Evolutionary conservation across 352 stramenopile species (phyloP), one percentile per base, ranked within the genome.

Genomic region (Globisporangium camurandrum): DNA sequence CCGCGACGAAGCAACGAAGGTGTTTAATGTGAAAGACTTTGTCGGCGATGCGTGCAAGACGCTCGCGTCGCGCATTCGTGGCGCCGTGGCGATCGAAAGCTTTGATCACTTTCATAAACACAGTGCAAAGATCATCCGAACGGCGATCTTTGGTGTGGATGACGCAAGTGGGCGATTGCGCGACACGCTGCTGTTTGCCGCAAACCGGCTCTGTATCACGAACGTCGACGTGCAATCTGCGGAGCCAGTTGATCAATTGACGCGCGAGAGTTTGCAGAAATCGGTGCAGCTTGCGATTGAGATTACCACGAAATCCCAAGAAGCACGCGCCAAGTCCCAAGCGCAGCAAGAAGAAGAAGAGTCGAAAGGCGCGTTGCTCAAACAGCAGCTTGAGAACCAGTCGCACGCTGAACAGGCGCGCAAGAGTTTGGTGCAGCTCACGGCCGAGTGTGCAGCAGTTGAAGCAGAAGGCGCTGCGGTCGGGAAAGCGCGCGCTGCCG

Each of bases 71-170:
- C 75, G 79, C 3, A 88, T 91, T 20, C 79, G 79, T 17, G 79
- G 79, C 23, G 79, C 79, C 7, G 79, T 91, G 2, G 76, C 79
- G 0, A 67, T 86, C 20, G 68, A 88, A 54, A 69, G 62, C 36
- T 91, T 91, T 36, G 79, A 91, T 43, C 64, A 88, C 50, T 91
- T 91, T 57, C 79, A 91, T 63, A 91, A 91, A 55, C 75, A 88
- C 64, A 88, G 76, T 43, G 78, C 63, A 39, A 67, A 81, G 62
- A 91, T 91, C 63, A 91, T 91, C 33, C 76, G 79, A 27, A 75
- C 70, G 16, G 81, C 79, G 51, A 88, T 91, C 56, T 91, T 91
- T 46, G 79, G 79, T 0, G 51, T 75, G 6, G 77, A 91, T 28
- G 68, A 71, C 30, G n/a, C n/a, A n/a, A 61, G 57, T 27, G 67